Conservation (phyloP, 2,329 filamentous ascomycete species). For the Coniella vitis region DNA sequence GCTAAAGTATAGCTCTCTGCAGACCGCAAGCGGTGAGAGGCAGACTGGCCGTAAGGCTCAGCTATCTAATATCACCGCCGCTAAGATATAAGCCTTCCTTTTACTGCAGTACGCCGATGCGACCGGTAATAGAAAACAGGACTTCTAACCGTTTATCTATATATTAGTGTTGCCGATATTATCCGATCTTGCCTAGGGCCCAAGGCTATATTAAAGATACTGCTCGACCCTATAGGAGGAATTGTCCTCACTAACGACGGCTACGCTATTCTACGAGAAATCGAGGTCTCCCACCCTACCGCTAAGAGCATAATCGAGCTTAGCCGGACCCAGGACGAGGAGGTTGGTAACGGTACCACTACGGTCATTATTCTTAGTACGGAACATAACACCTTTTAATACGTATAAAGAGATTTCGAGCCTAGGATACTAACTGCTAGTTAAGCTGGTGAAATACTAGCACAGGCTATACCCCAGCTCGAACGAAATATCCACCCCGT, state of each 20-base stretch:
- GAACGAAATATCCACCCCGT: conserved; percentile 99
- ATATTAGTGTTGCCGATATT: conserved; percentile 81
- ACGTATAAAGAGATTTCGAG: background rate
- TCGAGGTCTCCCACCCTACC: conserved; percentile 96
- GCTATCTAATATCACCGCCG: conserved; percentile 95
- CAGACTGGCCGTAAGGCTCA: conserved; percentile 96
- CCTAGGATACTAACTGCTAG: conserved; percentile 3
- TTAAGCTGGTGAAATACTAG: conserved; percentile 88
- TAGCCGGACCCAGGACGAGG: conserved; percentile 96
- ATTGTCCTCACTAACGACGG: conserved; percentile 99
- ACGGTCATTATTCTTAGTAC: conserved; percentile 94
- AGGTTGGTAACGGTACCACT: conserved; percentile 96
- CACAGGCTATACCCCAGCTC: conserved; percentile 90
- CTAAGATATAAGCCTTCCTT: conserved; percentile 69
- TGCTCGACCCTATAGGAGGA: conserved; percentile 96
- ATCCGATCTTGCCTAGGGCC: conserved; percentile 99
- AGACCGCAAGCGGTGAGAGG: conserved; percentile 86
- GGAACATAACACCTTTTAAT: conserved; percentile 14
- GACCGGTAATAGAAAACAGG: conserved; percentile 13
- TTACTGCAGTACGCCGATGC: conserved; percentile 12
- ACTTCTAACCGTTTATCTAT: conserved; percentile 23
- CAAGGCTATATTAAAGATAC: conserved; percentile 99
- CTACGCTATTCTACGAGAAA: conserved; percentile 96
- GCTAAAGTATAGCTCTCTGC: conserved; percentile 17
- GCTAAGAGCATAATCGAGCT: conserved; percentile 99